These are phyloP conservation scores for Pythium biforme DNA, from an alignment of 352 stramenopile genomes.

Conservation along the genomic window DNA sequence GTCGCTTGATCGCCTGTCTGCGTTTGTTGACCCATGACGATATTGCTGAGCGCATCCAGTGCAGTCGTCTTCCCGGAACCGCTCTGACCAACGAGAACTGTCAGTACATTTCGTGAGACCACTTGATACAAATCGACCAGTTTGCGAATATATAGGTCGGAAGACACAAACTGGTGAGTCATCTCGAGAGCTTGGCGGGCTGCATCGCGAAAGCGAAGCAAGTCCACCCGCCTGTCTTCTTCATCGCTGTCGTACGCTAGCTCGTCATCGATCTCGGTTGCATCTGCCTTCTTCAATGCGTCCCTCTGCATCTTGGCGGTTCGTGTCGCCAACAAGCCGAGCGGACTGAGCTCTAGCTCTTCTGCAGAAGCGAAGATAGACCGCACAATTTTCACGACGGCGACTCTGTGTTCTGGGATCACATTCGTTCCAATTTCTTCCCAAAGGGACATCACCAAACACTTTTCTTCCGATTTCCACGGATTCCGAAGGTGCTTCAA, in stretches of 20 bases:
- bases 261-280: background rate
- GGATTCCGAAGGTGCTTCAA: slow-evolving; percentile 12
- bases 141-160: slow-evolving; percentile 49
- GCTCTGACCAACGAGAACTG: slow-evolving; percentile 46
- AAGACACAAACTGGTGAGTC: slow-evolving; percentile 11
- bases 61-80: slow-evolving; percentile 62
- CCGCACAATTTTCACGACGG: slow-evolving; percentile 43
- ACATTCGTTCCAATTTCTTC: slow-evolving; percentile 45
- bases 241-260: slow-evolving; percentile 47
- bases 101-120: slow-evolving; percentile 35
- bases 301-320: background rate
- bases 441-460: slow-evolving; percentile 48
- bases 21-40: slow-evolving; percentile 21
- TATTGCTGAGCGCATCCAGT: slow-evolving; percentile 38
- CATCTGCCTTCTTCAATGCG: background rate
- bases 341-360: slow-evolving; percentile 41
- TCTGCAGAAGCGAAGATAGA: slow-evolving; percentile 36
- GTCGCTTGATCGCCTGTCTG: background rate
- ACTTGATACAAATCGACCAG: slow-evolving; percentile 60
- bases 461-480: slow-evolving; percentile 40
- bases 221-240: slow-evolving; percentile 31
- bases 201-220: slow-evolving; percentile 21
- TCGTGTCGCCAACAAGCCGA: slow-evolving; percentile 11
- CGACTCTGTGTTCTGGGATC: slow-evolving; percentile 37
- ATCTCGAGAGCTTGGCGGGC: slow-evolving; percentile 5